Conservation (phyloP, 2,329 filamentous ascomycete genomes). For the Colletotrichum sp. region DNA sequence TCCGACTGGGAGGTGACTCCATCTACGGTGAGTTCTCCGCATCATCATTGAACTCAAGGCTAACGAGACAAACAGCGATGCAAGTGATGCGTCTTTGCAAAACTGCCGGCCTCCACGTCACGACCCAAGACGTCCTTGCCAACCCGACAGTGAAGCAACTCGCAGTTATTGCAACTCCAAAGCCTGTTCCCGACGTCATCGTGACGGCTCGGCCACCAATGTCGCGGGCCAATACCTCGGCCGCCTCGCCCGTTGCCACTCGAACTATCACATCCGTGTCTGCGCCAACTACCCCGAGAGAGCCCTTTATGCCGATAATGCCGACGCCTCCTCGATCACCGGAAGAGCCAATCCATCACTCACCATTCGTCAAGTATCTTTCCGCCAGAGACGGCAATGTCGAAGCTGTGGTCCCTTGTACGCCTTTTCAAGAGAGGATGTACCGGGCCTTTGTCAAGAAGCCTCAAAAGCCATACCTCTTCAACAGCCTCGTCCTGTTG, state of each 20-base stretch:
- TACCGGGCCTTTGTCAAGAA: slow-evolving; percentile 33
- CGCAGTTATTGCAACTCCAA: neutral
- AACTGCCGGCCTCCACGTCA: slow-evolving; percentile 61
- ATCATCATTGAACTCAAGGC: neutral
- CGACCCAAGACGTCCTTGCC: slow-evolving; percentile 29
- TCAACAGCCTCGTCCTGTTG: slow-evolving; percentile 48
- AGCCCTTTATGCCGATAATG: neutral
- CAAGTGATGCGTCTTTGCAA: slow-evolving; percentile 41
- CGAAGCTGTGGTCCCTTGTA: slow-evolving; percentile 48
- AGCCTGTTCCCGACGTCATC: neutral
- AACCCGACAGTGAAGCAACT: neutral
- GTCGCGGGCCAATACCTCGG: neutral
- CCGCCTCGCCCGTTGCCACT: neutral
- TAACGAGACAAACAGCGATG: slow-evolving; percentile 42
- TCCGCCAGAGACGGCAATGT: neutral
- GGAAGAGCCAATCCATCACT: neutral
- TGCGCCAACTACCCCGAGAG: neutral
- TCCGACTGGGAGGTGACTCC: slow-evolving; percentile 61
- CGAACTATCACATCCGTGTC: neutral
- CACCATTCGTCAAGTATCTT: neutral
- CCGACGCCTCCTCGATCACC: neutral
- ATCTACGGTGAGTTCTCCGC: neutral
- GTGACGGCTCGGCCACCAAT: neutral
- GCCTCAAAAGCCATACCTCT: slow-evolving; percentile 23
- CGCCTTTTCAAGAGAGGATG: slow-evolving; percentile 60